A percentile compares a stretch with the other conserved stretches of the same genome.
phyloP scores from a whole-genome alignment of 306 rosid species.

The Vachellia collinsii region DNA sequence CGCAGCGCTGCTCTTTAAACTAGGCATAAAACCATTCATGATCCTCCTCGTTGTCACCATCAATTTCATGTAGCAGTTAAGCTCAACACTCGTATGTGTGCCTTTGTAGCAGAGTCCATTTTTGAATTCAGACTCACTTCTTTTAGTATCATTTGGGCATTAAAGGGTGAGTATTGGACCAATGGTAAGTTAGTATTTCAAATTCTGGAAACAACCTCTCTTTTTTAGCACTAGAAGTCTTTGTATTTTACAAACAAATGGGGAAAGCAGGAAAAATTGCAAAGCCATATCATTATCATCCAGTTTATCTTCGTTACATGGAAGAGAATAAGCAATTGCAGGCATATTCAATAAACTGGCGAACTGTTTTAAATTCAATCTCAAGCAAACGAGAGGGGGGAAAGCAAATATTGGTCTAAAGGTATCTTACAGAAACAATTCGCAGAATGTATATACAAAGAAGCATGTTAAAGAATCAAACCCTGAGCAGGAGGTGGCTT shows the following conservation, averaged over 20 bases:
- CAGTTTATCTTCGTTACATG: constrained; percentile 38
- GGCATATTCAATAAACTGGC: constrained; percentile 36
- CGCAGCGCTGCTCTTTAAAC: no score
- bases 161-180: neutral
- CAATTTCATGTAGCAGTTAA: neutral
- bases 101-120: neutral
- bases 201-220: no score
- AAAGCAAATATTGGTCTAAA: constrained; percentile 19
- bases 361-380: constrained; percentile 48
- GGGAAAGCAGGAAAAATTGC: neutral
- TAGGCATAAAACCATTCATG: no score
- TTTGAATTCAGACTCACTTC: neutral
- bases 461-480: constrained; percentile 56
- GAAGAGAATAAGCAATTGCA: constrained; percentile 43
- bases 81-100: neutral
- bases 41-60: no score
- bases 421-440: constrained; percentile 34
- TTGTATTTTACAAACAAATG: neutral
- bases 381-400: constrained; percentile 14
- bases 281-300: constrained; percentile 30
- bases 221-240: no score
- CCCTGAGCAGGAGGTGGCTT: constrained; percentile 71
- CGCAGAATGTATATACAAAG: constrained; percentile 53
- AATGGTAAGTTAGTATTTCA: no score
- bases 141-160: neutral